Evolutionary conservation across 1,284 basidiomycete species (phyloP), one percentile per base, ranked within the genome.

Genomic region (Heterobasidion annosum): DNA sequence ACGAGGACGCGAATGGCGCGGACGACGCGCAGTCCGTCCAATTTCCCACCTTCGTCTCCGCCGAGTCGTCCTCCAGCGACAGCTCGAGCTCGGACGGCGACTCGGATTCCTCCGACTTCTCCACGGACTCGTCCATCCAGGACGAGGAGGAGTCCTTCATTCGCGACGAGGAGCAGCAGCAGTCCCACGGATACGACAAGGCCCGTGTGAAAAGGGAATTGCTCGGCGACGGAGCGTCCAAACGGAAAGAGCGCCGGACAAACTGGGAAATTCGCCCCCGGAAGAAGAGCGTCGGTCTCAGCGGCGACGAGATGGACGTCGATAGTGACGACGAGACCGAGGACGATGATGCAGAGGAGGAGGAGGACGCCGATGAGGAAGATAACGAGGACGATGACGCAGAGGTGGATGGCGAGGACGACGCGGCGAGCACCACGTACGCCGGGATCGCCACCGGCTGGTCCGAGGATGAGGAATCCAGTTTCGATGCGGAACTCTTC

Each of bases 401-500:
- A 2, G 79, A 76, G 18, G 71, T 71, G 32, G 74, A 72, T 40
- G 67, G 66, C 54, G 63, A 65, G 48, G 64, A 64, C 46, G 70
- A 70, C 33, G 42, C 18, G 51, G 62, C 54, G 8, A 65, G 57
- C 65, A 73, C 61, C 69, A 69, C 56, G 67, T 73, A 82, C 65
- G 74, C 77, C 32, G 83, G 79, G 55, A 75, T 81, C 54, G 82
- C 76, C 56, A 83, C 77, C 18, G 81, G 82, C 44, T 90, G 85
- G 77, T 86, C 84, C 34, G 73, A 73, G 40, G 78, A 70, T 48
- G 86, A 86, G 25, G 85, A 88, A 62, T 85, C 79, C 1, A 81
- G 77, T 55, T 88, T 87, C 60, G 86, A 90, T 59, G 88, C 87
- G 3, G 86, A 90, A 59, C 65, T 91, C 0, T 89, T 89, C 69